These are phyloP conservation scores for Bipolaris bicolor DNA, from an alignment of 2,329 filamentous ascomycete genomes.

Conservation along the genomic window DNA sequence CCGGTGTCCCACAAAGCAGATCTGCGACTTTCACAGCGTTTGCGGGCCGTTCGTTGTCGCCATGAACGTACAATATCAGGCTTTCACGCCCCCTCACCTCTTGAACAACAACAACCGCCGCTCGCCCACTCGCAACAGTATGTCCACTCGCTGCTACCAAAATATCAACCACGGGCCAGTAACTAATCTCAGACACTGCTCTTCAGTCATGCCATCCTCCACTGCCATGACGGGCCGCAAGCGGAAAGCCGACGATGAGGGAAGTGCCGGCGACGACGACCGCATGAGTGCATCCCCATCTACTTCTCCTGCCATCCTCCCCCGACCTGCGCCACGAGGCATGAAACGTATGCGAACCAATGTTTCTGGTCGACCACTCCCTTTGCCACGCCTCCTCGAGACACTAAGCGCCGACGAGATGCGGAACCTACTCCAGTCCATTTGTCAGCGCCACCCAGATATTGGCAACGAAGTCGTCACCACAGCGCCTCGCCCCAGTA, in stretches of 20 bases:
- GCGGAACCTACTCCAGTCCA: slow-evolving; percentile 82
- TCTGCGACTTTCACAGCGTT: slow-evolving; percentile 23
- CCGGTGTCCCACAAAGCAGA: slow-evolving; percentile 17
- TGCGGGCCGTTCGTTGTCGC: slow-evolving; percentile 33
- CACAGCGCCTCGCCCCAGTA: slow-evolving; percentile 85
- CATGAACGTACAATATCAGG: slow-evolving; percentile 68
- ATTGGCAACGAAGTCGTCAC: slow-evolving; percentile 84
- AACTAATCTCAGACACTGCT: slow-evolving; percentile 16
- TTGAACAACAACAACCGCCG: slow-evolving; percentile 59
- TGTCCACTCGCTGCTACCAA: slow-evolving; percentile 35
- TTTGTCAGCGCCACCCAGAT: slow-evolving; percentile 87
- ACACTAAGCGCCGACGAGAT: slow-evolving; percentile 87
- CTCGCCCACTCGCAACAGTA: slow-evolving; percentile 66
- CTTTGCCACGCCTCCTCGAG: slow-evolving; percentile 82
- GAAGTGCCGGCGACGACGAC: slow-evolving; percentile 66
- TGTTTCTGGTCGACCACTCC: slow-evolving; percentile 68
- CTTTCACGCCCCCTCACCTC: slow-evolving; percentile 67
- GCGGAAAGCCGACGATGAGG: slow-evolving; percentile 83
- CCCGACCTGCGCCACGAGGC: slow-evolving; percentile 66
- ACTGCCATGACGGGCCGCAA: slow-evolving; percentile 65
- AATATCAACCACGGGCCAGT: slow-evolving; percentile 9
- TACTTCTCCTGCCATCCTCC: slow-evolving; percentile 76
- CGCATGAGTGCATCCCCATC: slow-evolving; percentile 91
- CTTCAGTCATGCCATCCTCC: slow-evolving; percentile 46
- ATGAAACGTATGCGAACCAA: slow-evolving; percentile 71